Base-by-base conservation (phyloP, 2,329 filamentous ascomycete genomes). In the Pseudogymnoascus sp. region DNA sequence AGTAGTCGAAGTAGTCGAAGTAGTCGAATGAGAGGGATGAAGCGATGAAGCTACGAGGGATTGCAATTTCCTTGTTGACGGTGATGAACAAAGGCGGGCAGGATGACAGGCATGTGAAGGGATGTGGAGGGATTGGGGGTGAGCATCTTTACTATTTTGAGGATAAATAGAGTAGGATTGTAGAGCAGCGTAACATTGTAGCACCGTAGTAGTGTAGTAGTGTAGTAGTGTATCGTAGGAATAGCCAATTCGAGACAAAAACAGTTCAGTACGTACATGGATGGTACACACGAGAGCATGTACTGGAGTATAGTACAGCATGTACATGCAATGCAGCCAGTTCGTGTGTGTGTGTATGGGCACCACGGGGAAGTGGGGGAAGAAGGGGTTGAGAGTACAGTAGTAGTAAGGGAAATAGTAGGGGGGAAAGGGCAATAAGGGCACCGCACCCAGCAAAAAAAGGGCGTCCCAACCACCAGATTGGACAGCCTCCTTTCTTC, bases 1-100 rank as follows among this genome's bases (percentile, higher is more conserved):
- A 60, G 13, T 36, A 17, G 53, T 33, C 53, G 28, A 47, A 47
- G 17, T 31, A 26, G 28, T 3, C 4, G 15, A 31, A 60, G 13
- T 36, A 17, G 53, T 33, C 53, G 28, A 47, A 47, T 47, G 26
- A 28, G 23, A 23, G 23, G 6, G 31, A 4, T 21, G 57, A 11
- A 38, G 57, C 17, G 28, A 60, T 35, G 57, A 60, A 60, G 57
- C 57, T 60, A 60, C 17, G 15, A 19, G 19, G 35, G 31, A 35
- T 60, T 60, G 57, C 31, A 60, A 60, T 60, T 60, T 60, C 57
- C 57, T 26, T 28, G 23, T 50, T 50, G n/a, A 50, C 44, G 8
- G 9, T n/a, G 44, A 50, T 28, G 23, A 28, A 50, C 44, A n/a
- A 50, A 31, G 44, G 28, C 15, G 44, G 44, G 23, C 44, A 50